phyloP scores from a whole-genome alignment of 2,329 filamentous ascomycete genomes.

The Sporothrix protearum region DNA sequence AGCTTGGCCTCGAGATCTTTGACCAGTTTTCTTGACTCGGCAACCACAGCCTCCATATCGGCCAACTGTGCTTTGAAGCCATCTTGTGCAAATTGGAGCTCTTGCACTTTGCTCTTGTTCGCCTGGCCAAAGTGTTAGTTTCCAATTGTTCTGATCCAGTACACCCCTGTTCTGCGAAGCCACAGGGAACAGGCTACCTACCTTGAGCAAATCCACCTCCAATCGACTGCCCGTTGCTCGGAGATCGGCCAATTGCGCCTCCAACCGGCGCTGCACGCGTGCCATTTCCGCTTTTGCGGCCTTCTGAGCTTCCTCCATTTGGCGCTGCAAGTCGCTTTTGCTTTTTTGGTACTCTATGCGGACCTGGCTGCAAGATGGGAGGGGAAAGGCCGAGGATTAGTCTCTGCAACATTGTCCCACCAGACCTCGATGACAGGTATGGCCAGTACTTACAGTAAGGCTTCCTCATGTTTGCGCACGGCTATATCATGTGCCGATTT shows the following conservation, averaged over 20 bases:
- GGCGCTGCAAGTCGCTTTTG: conserved; percentile 24
- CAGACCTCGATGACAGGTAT: neutral
- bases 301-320: conserved; percentile 45
- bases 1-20: conserved; percentile 35
- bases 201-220: conserved; percentile 61
- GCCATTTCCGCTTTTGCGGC: conserved; percentile 49
- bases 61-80: conserved; percentile 45
- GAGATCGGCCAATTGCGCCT: conserved; percentile 62
- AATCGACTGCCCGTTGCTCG: conserved; percentile 58
- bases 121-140: conserved; percentile 40
- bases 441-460: conserved; percentile 40
- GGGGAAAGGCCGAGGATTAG: neutral
- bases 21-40: conserved; percentile 28
- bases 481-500: conserved; percentile 34
- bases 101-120: conserved; percentile 57
- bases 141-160: neutral
- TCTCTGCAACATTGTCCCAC: neutral
- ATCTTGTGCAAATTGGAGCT: conserved; percentile 55
- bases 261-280: conserved; percentile 46
- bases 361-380: conserved; percentile 19
- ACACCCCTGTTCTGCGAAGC: neutral
- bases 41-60: conserved; percentile 27
- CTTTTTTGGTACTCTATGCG: conserved; percentile 31
- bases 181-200: conserved; percentile 30
- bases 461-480: conserved; percentile 66